Percentiles rank a stretch among this genome's conserved stretches.
Evolutionary conservation across 2,329 filamentous ascomycete species (phyloP).

Genomic region (Talaromyces marneffei): DNA sequence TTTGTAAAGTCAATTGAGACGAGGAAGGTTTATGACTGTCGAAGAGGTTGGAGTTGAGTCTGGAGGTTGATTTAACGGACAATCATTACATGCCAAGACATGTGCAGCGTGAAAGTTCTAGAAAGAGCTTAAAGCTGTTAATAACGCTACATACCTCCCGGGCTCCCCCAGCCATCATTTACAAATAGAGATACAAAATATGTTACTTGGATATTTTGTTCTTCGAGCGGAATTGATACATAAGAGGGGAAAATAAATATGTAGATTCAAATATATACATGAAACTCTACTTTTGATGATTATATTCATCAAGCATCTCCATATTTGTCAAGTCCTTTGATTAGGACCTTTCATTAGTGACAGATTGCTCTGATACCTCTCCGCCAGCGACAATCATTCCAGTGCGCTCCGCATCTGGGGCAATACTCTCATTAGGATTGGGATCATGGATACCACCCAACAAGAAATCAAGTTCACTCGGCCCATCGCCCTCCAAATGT

Average conservation of each 20-base stretch:
- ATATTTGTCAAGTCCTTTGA: background rate
- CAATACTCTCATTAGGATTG: background rate
- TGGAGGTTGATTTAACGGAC: background rate
- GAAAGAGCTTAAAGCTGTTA: slow-evolving; percentile 12
- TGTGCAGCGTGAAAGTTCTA: slow-evolving; percentile 9
- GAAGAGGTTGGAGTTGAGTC: background rate
- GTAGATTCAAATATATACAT: background rate
- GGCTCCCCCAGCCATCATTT: background rate
- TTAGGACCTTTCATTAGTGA: background rate
- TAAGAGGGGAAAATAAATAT: background rate
- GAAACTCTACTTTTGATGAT: background rate
- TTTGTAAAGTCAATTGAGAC: background rate
- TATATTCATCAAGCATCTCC: background rate
- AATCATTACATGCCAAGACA: slow-evolving; percentile 8
- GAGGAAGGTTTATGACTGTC: background rate
- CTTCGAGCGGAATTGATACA: too few species aligned
- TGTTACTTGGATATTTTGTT: too few species aligned
- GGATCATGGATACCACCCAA: slow-evolving; percentile 35
- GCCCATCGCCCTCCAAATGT: slow-evolving; percentile 52
- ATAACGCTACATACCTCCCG: too few species aligned
- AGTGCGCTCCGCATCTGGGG: background rate
- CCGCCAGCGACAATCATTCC: background rate
- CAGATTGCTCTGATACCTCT: background rate
- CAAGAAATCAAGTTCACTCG: slow-evolving; percentile 74
- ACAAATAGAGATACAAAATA: background rate